Evolutionary conservation across 805 yeast species (phyloP).

Genomic region (Ogataea nitratoaversa): DNA sequence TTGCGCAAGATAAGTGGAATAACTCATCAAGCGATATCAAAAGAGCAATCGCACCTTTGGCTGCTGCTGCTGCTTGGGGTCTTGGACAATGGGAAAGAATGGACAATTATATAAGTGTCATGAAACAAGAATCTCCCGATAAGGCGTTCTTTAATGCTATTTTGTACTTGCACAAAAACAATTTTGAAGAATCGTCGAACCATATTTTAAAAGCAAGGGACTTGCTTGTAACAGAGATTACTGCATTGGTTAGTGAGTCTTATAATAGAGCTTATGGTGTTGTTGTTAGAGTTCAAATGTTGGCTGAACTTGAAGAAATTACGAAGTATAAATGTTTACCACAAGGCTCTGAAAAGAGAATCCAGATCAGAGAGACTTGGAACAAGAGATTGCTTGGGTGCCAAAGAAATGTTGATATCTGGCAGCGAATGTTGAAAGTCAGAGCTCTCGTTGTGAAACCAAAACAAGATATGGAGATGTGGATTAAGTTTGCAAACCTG

Average conservation of each 20-base stretch:
- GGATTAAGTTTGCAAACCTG: conserved; percentile 96
- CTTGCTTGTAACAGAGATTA: conserved; percentile 83
- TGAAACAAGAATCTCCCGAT: conserved; percentile 92
- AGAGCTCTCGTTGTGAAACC: conserved; percentile 92
- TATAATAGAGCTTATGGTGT: conserved; percentile 96
- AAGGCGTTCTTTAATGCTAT: conserved; percentile 93
- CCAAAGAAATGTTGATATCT: conserved; percentile 96
- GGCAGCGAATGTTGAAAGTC: conserved; percentile 94
- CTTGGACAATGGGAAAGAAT: conserved; percentile 94
- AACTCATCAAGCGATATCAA: conserved; percentile 66
- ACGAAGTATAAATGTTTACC: conserved; percentile 84
- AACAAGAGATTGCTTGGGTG: conserved; percentile 87
- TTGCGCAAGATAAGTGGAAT: conserved; percentile 85
- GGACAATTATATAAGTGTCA: conserved; percentile 84
- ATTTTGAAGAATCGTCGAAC: conserved; percentile 72
- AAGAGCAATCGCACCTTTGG: conserved; percentile 89
- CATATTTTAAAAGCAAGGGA: conserved; percentile 87
- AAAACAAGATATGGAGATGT: conserved; percentile 93
- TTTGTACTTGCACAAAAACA: conserved; percentile 76
- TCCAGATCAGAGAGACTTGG: conserved; percentile 86
- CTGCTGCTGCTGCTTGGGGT: conserved; percentile 99
- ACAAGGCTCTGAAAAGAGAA: conserved; percentile 74
- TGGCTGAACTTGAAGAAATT: conserved; percentile 94
- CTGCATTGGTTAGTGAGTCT: conserved; percentile 92
- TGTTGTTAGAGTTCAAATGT: conserved; percentile 94